phyloP scores from a whole-genome alignment of 768 basidiomycete species.

The Pisolithus sp. region DNA sequence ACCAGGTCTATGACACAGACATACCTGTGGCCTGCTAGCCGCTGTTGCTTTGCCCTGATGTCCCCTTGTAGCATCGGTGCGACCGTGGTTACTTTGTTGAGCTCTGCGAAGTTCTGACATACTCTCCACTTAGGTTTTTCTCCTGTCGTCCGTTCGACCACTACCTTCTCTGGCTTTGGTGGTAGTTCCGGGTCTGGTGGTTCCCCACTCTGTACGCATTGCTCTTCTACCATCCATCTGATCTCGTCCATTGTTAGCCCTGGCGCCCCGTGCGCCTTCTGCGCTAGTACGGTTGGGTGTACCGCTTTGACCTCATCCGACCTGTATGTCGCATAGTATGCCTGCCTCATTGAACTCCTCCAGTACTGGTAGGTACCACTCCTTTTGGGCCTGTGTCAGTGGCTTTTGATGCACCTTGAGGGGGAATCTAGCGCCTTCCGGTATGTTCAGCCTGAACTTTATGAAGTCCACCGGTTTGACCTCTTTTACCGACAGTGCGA shows the following conservation, averaged over 20 bases:
- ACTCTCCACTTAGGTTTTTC: conserved; percentile 31
- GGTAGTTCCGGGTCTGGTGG: no score
- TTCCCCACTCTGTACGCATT: no score
- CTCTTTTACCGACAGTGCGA: conserved; percentile 34
- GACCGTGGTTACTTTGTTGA: conserved; percentile 28
- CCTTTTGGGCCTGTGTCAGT: conserved; percentile 26
- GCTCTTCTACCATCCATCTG: no score
- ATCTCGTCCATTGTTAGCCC: no score
- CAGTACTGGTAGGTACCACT: conserved; percentile 25
- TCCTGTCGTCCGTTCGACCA: no score
- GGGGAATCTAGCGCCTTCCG: conserved; percentile 20
- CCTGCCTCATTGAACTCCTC: conserved; percentile 31
- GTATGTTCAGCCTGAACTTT: conserved; percentile 30
- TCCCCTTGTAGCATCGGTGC: conserved; percentile 32
- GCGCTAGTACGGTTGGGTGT: no score
- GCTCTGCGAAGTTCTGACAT: conserved; percentile 31
- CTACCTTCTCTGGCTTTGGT: no score
- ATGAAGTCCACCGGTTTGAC: conserved; percentile 28
- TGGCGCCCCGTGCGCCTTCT: no score
- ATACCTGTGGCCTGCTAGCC: conserved; percentile 31
- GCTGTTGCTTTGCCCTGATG: conserved; percentile 33
- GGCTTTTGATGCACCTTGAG: conserved; percentile 28
- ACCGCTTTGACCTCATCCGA: conserved; percentile 10
- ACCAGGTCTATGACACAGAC: conserved; percentile 33
- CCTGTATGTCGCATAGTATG: conserved; percentile 12